These are phyloP conservation scores for Fragaria vesca DNA, from an alignment of 306 rosid species.

Conservation along the genomic window DNA sequence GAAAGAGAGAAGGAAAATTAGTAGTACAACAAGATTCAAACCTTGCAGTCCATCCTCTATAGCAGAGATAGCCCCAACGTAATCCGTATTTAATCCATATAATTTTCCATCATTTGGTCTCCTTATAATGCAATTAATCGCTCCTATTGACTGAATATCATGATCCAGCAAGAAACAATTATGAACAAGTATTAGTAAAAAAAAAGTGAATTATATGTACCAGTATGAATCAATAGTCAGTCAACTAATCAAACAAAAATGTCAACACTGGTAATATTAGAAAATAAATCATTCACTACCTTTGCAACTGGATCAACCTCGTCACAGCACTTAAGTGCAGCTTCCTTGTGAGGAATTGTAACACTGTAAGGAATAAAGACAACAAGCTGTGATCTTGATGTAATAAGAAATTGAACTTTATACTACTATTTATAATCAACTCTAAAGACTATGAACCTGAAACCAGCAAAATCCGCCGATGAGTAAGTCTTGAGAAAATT, in stretches of 20 bases:
- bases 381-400: conserved; percentile 9
- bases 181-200: not conserved
- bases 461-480: conserved; percentile 77
- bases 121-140: conserved; percentile 76
- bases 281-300: conserved; percentile 45
- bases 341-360: conserved; percentile 88
- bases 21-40: conserved; percentile 31
- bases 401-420: conserved; percentile 18
- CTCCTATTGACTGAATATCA: conserved; percentile 74
- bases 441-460: conserved; percentile 56
- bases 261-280: conserved; percentile 15
- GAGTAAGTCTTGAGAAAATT: conserved; percentile 71
- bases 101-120: conserved; percentile 81
- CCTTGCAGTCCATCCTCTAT: conserved; percentile 89
- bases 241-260: conserved; percentile 1
- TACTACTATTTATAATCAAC: not conserved
- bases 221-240: conserved; percentile 15
- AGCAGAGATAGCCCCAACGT: conserved; percentile 78
- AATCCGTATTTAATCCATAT: conserved; percentile 84
- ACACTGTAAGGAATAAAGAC: conserved; percentile 47
- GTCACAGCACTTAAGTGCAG: conserved; percentile 70
- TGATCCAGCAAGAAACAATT: conserved; percentile 24
- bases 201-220: not conserved
- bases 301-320: conserved; percentile 91
- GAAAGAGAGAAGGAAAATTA: not conserved